Evolutionary conservation across 2,329 filamentous ascomycete species (phyloP), one percentile per base, ranked within the genome.

Genomic region (Epichloe bromicola): DNA sequence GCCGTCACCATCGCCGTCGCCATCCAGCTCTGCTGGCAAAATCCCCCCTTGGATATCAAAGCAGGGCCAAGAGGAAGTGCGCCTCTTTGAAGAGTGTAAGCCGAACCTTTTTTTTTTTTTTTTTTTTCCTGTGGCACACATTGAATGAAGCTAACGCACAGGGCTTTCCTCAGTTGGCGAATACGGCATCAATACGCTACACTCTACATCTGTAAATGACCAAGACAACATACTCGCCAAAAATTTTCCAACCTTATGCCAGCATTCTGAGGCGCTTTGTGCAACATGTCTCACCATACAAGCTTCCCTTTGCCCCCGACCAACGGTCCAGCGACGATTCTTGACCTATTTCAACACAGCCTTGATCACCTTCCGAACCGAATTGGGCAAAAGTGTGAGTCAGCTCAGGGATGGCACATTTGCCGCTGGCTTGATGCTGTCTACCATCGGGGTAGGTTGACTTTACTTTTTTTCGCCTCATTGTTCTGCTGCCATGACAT

Each of bases 231-330:
- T 49, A 1, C 33, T 49, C 11, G 19, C 19, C 30, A 17, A 43
- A 11, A 26, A 37, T 12, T 34, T 49, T 5, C 48, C 48, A 5
- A 15, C 17, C 14, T 11, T 44, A 15, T 49, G 30, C 17, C 19
- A 26, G 33, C 19, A 49, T 33, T 49, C 48, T 14, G 40, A 43
- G 6, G 39, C 48, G 15, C 19, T 49, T 37, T 49, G 48, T 14
- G 39, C 40, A 30, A 26, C 26, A 43, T 49, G 48, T 19, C 34
- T 49, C 33, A 44, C 48, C 33, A 37, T 49, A 44, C 48, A 49
- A n/a, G 48, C 48, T 7, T 12, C 4, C 3, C 19, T 49, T 3
- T 37, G 19, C 39, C 39, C 26, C 12, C 39, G 47, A 42, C 46
- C 46, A 17, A 7, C 33, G 30, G 39, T 30, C 12, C 26, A 37